phyloP scores from a whole-genome alignment of 352 stramenopile genomes.

The Phytophthora pseudosyringae region DNA sequence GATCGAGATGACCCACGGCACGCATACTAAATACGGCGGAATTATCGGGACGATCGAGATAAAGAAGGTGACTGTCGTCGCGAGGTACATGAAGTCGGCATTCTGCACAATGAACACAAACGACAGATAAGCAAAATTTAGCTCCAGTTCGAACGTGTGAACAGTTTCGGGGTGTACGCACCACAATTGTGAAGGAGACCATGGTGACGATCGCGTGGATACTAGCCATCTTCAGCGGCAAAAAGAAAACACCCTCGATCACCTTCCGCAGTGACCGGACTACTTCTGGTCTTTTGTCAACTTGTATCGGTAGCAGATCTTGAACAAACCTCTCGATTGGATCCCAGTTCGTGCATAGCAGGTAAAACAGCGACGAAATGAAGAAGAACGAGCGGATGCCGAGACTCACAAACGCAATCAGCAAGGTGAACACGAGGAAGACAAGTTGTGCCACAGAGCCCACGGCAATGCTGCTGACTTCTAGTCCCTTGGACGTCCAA shows the following conservation, averaged over 20 bases:
- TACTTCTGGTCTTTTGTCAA: constrained; percentile 75
- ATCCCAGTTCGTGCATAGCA: constrained; percentile 88
- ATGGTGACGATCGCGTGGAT: constrained; percentile 89
- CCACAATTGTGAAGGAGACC: constrained; percentile 86
- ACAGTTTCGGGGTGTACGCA: constrained; percentile 35
- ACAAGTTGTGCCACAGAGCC: constrained; percentile 84
- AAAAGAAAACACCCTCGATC: constrained; percentile 88
- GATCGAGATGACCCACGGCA: constrained; percentile 85
- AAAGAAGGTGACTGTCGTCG: constrained; percentile 87
- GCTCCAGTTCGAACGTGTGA: not conserved
- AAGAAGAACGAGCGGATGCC: constrained; percentile 90
- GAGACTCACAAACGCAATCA: constrained; percentile 88
- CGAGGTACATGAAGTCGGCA: constrained; percentile 88
- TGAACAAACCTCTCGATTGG: constrained; percentile 86
- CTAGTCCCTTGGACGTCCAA: constrained; percentile 85
- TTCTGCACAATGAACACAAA: constrained; percentile 46
- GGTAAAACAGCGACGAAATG: constrained; percentile 87
- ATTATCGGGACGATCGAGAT: constrained; percentile 91
- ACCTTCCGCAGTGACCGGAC: constrained; percentile 76
- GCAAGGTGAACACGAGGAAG: constrained; percentile 74
- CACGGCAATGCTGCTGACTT: constrained; percentile 85
- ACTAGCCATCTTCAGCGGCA: constrained; percentile 90
- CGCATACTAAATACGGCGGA: constrained; percentile 83
- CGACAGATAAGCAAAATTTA: not conserved
- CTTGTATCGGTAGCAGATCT: constrained; percentile 78